Evolutionary conservation across 2,329 filamentous ascomycete genomes (phyloP).

Genomic region (Pseudogymnoascus sp.): DNA sequence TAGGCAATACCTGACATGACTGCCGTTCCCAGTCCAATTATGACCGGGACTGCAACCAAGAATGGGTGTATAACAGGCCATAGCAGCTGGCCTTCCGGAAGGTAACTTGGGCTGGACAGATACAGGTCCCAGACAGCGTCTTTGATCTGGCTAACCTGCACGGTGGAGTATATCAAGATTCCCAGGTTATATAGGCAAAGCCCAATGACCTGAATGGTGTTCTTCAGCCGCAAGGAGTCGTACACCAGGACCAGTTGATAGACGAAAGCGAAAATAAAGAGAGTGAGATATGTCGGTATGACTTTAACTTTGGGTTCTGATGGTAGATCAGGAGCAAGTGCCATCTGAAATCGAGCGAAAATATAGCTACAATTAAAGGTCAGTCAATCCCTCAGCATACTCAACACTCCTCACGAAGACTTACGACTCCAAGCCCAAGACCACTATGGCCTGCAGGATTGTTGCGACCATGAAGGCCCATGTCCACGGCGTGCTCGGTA

Average conservation of each 20-base stretch:
- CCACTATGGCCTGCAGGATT: slow-evolving; percentile 68
- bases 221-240: slow-evolving; percentile 89
- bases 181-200: slow-evolving; percentile 88
- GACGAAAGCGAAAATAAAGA: slow-evolving; percentile 95
- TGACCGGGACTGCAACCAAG: slow-evolving; percentile 74
- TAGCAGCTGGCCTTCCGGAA: slow-evolving; percentile 37
- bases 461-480: slow-evolving; percentile 74
- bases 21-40: slow-evolving; percentile 70
- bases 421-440: slow-evolving; percentile 80
- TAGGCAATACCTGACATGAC: slow-evolving; percentile 72
- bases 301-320: slow-evolving; percentile 30
- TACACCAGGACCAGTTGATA: slow-evolving; percentile 87
- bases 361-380: slow-evolving; percentile 58
- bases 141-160: slow-evolving; percentile 85
- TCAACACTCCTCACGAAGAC: slow-evolving; percentile 30
- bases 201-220: slow-evolving; percentile 97
- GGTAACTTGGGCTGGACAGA: slow-evolving; percentile 36
- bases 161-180: slow-evolving; percentile 83
- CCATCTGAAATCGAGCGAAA: slow-evolving; percentile 76
- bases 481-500: slow-evolving; percentile 79
- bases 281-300: slow-evolving; percentile 88
- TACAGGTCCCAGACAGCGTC: slow-evolving; percentile 57
- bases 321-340: slow-evolving; percentile 42
- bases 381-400: not conserved
- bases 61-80: slow-evolving; percentile 67